phyloP scores from a whole-genome alignment of 768 basidiomycete species.

The Boletus rex-veris region DNA sequence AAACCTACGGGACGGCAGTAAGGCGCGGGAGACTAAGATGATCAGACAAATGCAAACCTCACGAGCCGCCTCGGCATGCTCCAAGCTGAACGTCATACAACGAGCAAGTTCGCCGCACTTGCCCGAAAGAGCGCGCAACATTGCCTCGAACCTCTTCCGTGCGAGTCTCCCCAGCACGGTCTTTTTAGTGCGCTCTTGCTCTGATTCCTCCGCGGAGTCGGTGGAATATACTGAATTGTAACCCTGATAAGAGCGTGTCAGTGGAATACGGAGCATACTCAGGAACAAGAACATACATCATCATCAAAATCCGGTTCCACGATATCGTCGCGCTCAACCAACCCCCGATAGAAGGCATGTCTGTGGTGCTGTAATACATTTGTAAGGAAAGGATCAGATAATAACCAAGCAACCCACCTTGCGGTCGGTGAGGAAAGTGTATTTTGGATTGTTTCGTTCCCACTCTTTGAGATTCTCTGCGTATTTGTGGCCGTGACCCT shows the following conservation, averaged over 20 bases:
- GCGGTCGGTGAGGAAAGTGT: constrained; percentile 64
- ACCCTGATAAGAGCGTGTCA: constrained; percentile 46
- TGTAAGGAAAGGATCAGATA: constrained; percentile 2
- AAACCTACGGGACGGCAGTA: constrained; percentile 51
- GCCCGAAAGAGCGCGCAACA: constrained; percentile 84
- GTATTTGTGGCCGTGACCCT: constrained; percentile 74
- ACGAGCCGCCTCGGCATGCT: constrained; percentile 92
- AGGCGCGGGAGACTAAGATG: background rate
- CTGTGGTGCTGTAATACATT: constrained; percentile 54
- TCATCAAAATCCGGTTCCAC: constrained; percentile 76
- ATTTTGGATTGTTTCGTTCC: constrained; percentile 80
- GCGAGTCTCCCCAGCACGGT: constrained; percentile 76
- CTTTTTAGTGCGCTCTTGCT: constrained; percentile 78
- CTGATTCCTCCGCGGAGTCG: constrained; percentile 92
- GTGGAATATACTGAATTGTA: constrained; percentile 88
- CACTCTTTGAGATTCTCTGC: constrained; percentile 70
- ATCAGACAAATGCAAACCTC: constrained; percentile 52
- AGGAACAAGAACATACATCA: constrained; percentile 46
- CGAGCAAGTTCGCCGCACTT: constrained; percentile 87
- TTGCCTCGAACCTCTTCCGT: constrained; percentile 80
- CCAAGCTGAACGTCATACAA: constrained; percentile 96
- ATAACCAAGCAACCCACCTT: constrained; percentile 40
- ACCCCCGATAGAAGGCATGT: constrained; percentile 66
- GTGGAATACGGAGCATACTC: background rate
- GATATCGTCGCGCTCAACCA: constrained; percentile 54